A percentile compares a stretch with the other conserved stretches of the same genome.
Conservation (phyloP, 2,329 filamentous ascomycete genomes). For the Coniella vitis region DNA sequence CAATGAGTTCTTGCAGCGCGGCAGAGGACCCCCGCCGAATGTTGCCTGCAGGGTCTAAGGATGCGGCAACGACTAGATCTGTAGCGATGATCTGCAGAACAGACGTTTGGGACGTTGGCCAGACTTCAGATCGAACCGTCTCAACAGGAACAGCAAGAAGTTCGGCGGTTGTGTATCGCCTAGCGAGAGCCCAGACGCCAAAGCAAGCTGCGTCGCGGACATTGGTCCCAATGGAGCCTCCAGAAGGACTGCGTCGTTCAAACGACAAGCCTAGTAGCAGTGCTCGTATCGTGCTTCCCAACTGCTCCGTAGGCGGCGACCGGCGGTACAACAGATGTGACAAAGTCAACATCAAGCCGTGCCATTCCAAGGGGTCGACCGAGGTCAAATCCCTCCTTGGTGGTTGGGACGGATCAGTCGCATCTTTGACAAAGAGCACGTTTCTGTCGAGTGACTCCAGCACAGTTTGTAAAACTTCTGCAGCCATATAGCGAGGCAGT, state of each 20-base stretch:
- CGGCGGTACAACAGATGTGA: conserved; percentile 80
- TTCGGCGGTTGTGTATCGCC: conserved; percentile 77
- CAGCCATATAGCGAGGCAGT: conserved; percentile 71
- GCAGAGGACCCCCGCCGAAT: conserved; percentile 89
- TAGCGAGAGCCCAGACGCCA: conserved; percentile 85
- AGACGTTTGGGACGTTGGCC: conserved; percentile 32
- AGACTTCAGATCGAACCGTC: conserved; percentile 35
- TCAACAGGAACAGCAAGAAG: conserved; percentile 55
- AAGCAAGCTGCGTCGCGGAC: conserved; percentile 95
- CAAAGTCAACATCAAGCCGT: conserved; percentile 82
- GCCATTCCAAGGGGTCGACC: conserved; percentile 81
- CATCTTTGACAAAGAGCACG: conserved; percentile 44
- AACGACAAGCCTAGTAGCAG: conserved; percentile 77
- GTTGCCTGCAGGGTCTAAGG: conserved; percentile 84
- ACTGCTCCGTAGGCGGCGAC: conserved; percentile 63
- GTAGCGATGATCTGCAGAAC: conserved; percentile 73
- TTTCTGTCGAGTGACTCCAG: conserved; percentile 60
- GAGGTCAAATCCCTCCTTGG: conserved; percentile 57
- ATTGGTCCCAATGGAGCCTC: conserved; percentile 79
- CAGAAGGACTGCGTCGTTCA: conserved; percentile 79
- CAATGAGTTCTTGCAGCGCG: conserved; percentile 87
- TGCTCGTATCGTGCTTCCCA: conserved; percentile 69
- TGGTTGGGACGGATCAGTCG: conserved; percentile 25
- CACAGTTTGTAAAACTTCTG: conserved; percentile 81
- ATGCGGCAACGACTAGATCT: conserved; percentile 74